Evolutionary conservation across 345 rosid species (phyloP).

Genomic region (Barbarea vulgaris): DNA sequence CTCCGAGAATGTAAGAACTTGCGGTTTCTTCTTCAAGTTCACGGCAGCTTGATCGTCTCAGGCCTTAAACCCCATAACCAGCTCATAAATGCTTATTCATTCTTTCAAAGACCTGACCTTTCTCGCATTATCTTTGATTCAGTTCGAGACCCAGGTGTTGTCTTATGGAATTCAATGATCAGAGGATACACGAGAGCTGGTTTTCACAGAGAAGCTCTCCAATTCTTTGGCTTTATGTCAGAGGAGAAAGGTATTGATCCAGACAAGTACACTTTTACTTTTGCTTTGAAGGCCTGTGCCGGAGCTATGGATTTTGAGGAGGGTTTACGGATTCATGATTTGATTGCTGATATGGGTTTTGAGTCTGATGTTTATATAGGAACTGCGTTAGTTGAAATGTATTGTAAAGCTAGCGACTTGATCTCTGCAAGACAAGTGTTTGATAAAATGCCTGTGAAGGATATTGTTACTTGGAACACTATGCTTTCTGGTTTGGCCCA

Average conservation of each 20-base stretch:
- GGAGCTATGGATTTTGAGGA: constrained; percentile 47
- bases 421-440: constrained; percentile 50
- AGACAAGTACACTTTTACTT: constrained; percentile 60
- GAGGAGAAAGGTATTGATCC: constrained; percentile 46
- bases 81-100: constrained; percentile 51
- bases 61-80: constrained; percentile 49
- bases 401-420: constrained; percentile 52
- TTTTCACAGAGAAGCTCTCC: constrained; percentile 47
- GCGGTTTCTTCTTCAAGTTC: constrained; percentile 49
- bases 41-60: constrained; percentile 48
- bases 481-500: constrained; percentile 54
- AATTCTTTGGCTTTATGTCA: constrained; percentile 47
- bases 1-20: constrained; percentile 50
- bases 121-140: constrained; percentile 54
- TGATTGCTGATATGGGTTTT: constrained; percentile 44
- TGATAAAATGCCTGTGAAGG: constrained; percentile 55
- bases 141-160: constrained; percentile 47
- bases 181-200: constrained; percentile 51
- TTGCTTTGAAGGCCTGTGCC: constrained; percentile 64
- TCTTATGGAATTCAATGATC: constrained; percentile 55
- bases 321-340: constrained; percentile 53
- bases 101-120: constrained; percentile 46
- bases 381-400: constrained; percentile 57
- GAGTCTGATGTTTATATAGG: constrained; percentile 61
- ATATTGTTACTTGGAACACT: constrained; percentile 55